Base-by-base conservation (phyloP, 2,329 filamentous ascomycete species). In the Monosporascus sp. region DNA sequence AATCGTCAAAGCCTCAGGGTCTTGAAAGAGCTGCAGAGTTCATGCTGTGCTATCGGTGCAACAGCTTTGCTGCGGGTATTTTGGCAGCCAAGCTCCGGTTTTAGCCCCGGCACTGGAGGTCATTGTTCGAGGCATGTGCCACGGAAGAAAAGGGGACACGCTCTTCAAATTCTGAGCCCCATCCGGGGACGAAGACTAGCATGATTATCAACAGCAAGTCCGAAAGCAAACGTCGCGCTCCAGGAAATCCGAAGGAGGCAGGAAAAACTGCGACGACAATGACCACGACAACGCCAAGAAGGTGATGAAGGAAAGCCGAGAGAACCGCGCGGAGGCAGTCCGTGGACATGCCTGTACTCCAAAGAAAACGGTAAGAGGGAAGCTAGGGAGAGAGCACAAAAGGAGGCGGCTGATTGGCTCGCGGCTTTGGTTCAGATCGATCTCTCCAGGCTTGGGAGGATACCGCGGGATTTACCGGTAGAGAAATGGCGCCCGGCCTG, bases 401-500 rank as follows among this genome's bases (percentile, higher is more conserved):
- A 49, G 31, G 55, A 59, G 49, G 50, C 51, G n/a, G 49, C 43
- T 27, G 50, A 51, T 43, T 57, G 59, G 57, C 49, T 36, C 11
- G 27, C 43, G 15, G 20, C 50, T 11, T 58, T 55, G 59, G 27
- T 11, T 31, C 27, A 31, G 35, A 57, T 22, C 44, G 46, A 7
- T 60, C 50, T 50, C 39, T 11, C 22, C 37, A 50, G 9, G 48
- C 36, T 36, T 59, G 57, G 55, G 49, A 54, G 17, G n/a, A 41
- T 11, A 15, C 14, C 1, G 20, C 18, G 39, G 11, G 46, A n/a
- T 39, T 54, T 20, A 50, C 44, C 14, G 45, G n/a, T 20, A 31
- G 27, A 31, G 41, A 11, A 50, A 43, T 15, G 60, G 59, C 22
- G 49, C 54, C 7, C 60, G 58, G 58, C 60, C 58, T 0, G 58